Percentiles rank a stretch among this genome's conserved stretches.
These are phyloP conservation scores for Marasmius sp. DNA, from an alignment of 1,284 basidiomycete genomes.

Conservation along the genomic window DNA sequence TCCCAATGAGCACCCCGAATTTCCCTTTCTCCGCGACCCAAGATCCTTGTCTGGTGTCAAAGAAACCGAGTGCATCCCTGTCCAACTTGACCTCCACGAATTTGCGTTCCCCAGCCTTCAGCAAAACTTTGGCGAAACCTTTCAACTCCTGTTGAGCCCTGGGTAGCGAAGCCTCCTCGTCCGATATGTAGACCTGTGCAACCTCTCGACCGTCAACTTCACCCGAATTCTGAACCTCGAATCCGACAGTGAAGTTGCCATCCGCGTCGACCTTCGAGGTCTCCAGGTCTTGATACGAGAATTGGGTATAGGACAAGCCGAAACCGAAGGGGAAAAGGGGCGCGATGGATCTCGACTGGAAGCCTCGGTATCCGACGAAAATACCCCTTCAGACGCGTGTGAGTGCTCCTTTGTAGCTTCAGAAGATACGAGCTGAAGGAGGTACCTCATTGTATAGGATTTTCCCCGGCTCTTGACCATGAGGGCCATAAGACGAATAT, in stretches of 20 bases:
- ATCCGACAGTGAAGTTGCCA: conserved; percentile 36
- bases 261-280: conserved; percentile 27
- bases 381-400: conserved; percentile 31
- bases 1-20: conserved; percentile 40
- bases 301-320: conserved; percentile 53
- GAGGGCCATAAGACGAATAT: conserved; percentile 39
- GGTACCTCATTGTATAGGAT: conserved; percentile 41
- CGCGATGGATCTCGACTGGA: conserved; percentile 34
- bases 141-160: conserved; percentile 43
- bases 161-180: conserved; percentile 33
- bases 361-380: conserved; percentile 43
- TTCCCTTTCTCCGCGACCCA: conserved; percentile 47
- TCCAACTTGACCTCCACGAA: conserved; percentile 35
- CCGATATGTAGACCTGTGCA: conserved; percentile 45
- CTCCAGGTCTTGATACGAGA: conserved; percentile 38
- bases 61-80: conserved; percentile 44
- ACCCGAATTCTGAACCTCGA: conserved; percentile 43
- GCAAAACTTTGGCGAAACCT: conserved; percentile 43
- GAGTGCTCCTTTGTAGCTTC: background rate
- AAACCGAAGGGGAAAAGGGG: conserved; percentile 52
- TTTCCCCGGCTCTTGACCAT: conserved; percentile 38
- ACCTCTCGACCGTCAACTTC: conserved; percentile 38
- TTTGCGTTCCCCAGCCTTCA: conserved; percentile 41
- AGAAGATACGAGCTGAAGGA: background rate
- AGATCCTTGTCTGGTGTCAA: conserved; percentile 33